Percentiles rank a stretch among this genome's conserved stretches.
phyloP scores from a whole-genome alignment of 164 flowering plant species.

The Piper betle region DNA sequence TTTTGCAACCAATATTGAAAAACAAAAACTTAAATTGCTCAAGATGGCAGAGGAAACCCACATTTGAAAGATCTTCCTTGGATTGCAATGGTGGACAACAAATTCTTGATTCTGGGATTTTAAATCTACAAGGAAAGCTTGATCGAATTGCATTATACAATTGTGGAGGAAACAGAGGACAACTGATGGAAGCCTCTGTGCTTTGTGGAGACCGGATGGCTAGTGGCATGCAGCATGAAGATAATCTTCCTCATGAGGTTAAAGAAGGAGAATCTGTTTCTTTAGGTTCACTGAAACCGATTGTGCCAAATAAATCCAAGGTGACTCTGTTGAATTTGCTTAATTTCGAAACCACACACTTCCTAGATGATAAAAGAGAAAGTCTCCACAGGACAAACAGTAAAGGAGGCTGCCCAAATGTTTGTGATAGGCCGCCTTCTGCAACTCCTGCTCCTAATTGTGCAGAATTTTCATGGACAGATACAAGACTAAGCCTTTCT shows the following conservation, averaged over 20 bases:
- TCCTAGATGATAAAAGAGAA: constrained; percentile 1
- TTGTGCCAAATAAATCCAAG: constrained; percentile 5
- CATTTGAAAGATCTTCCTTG: constrained; percentile 8
- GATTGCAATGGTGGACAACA: constrained; percentile 7
- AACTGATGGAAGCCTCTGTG: constrained; percentile 1
- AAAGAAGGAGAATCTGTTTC: constrained; percentile 23
- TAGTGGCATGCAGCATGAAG: constrained; percentile 1
- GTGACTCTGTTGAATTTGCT: constrained; percentile 7
- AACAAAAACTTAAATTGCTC: constrained; percentile 6
- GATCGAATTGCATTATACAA: constrained; percentile 5
- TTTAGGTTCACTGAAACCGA: constrained; percentile 8
- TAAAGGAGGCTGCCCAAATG: constrained; percentile 5
- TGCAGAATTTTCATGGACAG: constrained; percentile 5
- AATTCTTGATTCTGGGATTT: constrained; percentile 1
- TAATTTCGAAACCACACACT: constrained; percentile 4
- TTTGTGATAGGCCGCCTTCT: constrained; percentile 4
- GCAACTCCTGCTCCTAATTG: constrained; percentile 3
- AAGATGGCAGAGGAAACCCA: constrained; percentile 12
- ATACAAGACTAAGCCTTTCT: constrained; percentile 4
- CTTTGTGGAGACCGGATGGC: constrained; percentile 3
- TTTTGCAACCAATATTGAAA: neutral
- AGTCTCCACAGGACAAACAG: constrained; percentile 1
- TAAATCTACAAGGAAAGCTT: constrained; percentile 5
- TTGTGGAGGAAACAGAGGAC: constrained; percentile 1
- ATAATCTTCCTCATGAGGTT: constrained; percentile 42